Conservation (phyloP, 1,139 yeast species). For the Kodamaea ohmeri region DNA sequence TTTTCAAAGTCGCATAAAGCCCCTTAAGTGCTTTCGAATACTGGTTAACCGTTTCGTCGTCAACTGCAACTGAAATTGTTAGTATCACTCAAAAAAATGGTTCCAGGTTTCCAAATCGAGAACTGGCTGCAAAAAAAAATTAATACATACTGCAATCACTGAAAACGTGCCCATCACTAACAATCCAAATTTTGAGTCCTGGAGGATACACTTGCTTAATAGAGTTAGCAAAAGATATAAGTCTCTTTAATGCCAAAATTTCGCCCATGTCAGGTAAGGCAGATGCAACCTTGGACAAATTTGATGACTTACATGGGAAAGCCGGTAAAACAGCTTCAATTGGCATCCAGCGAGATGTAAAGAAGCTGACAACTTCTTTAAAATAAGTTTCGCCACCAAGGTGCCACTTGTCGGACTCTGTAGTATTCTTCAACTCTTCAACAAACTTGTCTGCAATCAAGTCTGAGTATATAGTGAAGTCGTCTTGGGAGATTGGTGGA, state of each 20-base stretch:
- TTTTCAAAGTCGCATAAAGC: slow-evolving; percentile 34
- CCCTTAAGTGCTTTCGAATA: slow-evolving; percentile 45
- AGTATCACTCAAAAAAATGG: not conserved
- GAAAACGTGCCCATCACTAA: slow-evolving; percentile 65
- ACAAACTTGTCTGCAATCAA: slow-evolving; percentile 36
- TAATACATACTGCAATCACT: slow-evolving; percentile 52
- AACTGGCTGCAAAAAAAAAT: slow-evolving; percentile 7
- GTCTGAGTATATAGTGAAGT: slow-evolving; percentile 14
- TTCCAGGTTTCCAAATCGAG: slow-evolving; percentile 5
- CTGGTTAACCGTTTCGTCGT: slow-evolving; percentile 49
- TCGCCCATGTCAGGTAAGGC: slow-evolving; percentile 50
- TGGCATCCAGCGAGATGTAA: slow-evolving; percentile 44
- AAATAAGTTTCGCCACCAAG: slow-evolving; percentile 43
- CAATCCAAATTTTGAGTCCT: slow-evolving; percentile 55
- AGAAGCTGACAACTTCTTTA: slow-evolving; percentile 41
- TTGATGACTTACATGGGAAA: slow-evolving; percentile 63
- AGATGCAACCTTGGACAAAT: slow-evolving; percentile 51
- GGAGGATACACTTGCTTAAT: slow-evolving; percentile 49
- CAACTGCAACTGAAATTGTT: slow-evolving; percentile 34
- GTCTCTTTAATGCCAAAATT: slow-evolving; percentile 33
- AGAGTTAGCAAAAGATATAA: slow-evolving; percentile 29
- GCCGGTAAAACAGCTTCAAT: slow-evolving; percentile 63
- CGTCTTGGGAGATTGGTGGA: slow-evolving; percentile 7
- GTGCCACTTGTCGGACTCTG: slow-evolving; percentile 49
- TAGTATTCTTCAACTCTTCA: slow-evolving; percentile 44